A percentile compares a stretch with the other conserved stretches of the same genome.
These are phyloP conservation scores for Xanthoconium separans DNA, from an alignment of 1,284 basidiomycete genomes.

Conservation along the genomic window DNA sequence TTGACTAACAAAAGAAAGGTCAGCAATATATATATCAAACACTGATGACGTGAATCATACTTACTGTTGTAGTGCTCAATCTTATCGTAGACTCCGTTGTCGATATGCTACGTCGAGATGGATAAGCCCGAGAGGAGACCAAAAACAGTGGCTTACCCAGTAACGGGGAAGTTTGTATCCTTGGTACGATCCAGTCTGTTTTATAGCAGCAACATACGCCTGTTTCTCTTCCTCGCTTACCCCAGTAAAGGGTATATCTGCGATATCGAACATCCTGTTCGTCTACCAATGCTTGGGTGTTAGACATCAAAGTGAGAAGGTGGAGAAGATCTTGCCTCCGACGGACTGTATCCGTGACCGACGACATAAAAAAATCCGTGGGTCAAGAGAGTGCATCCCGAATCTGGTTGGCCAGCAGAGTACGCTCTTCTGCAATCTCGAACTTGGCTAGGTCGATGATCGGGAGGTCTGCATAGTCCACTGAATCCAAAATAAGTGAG, in stretches of 20 bases:
- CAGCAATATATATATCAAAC: not conserved
- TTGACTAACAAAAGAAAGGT: slow-evolving; percentile 38
- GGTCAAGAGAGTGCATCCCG: slow-evolving; percentile 52
- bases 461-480: slow-evolving; percentile 67
- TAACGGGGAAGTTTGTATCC: slow-evolving; percentile 60
- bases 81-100: slow-evolving; percentile 56
- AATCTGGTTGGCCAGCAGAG: slow-evolving; percentile 46
- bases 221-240: slow-evolving; percentile 59
- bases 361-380: slow-evolving; percentile 65
- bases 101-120: slow-evolving; percentile 43
- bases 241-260: slow-evolving; percentile 55
- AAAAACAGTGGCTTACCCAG: slow-evolving; percentile 39
- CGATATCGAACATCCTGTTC: slow-evolving; percentile 61
- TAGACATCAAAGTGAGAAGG: not conserved
- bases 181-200: slow-evolving; percentile 51
- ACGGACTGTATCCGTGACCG: slow-evolving; percentile 53
- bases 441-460: slow-evolving; percentile 61
- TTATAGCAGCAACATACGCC: slow-evolving; percentile 47
- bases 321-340: slow-evolving; percentile 37
- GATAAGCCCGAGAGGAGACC: too few species aligned
- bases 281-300: slow-evolving; percentile 33
- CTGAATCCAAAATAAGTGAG: slow-evolving; percentile 30
- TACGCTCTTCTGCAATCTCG: slow-evolving; percentile 46
- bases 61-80: slow-evolving; percentile 58
- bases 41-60: slow-evolving; percentile 8